Evolutionary conservation across 2,329 filamentous ascomycete genomes (phyloP).

Genomic region (Knufia fluminis): DNA sequence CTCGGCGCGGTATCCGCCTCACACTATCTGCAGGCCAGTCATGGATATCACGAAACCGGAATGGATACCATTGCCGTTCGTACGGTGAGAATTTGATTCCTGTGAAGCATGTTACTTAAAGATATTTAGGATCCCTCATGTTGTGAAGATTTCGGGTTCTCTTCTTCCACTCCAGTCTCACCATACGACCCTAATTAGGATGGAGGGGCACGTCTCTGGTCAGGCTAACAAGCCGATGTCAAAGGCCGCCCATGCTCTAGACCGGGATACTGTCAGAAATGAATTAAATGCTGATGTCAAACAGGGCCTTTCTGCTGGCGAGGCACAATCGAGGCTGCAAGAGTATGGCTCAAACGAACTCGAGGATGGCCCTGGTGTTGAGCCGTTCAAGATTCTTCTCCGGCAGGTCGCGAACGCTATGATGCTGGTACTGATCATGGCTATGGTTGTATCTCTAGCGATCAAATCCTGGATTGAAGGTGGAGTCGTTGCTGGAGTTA

Average conservation of each 20-base stretch:
- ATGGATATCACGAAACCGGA: neutral
- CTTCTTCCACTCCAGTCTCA: neutral
- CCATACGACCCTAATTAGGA: neutral
- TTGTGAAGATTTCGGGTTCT: too few species aligned
- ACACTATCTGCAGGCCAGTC: neutral
- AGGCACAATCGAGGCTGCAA: conserved; percentile 48
- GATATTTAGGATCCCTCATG: neutral
- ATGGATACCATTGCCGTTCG: too few species aligned
- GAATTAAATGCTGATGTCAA: conserved; percentile 49
- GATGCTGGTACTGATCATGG: conserved; percentile 53
- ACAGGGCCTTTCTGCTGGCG: conserved; percentile 47
- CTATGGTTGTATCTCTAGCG: conserved; percentile 49
- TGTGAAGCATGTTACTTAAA: too few species aligned
- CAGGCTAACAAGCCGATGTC: conserved; percentile 47
- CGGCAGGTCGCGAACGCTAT: conserved; percentile 60
- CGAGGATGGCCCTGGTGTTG: conserved; percentile 57
- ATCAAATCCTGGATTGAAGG: conserved; percentile 54
- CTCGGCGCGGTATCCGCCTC: neutral
- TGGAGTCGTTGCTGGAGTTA: conserved; percentile 49
- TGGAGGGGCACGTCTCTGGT: conserved; percentile 32
- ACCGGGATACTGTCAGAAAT: conserved; percentile 42
- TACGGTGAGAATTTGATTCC: too few species aligned
- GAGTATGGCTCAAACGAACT: conserved; percentile 56
- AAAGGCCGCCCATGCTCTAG: conserved; percentile 54
- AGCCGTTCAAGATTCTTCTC: conserved; percentile 60